phyloP scores from a whole-genome alignment of 2,329 filamentous ascomycete genomes.

The Cytospora leucostoma region DNA sequence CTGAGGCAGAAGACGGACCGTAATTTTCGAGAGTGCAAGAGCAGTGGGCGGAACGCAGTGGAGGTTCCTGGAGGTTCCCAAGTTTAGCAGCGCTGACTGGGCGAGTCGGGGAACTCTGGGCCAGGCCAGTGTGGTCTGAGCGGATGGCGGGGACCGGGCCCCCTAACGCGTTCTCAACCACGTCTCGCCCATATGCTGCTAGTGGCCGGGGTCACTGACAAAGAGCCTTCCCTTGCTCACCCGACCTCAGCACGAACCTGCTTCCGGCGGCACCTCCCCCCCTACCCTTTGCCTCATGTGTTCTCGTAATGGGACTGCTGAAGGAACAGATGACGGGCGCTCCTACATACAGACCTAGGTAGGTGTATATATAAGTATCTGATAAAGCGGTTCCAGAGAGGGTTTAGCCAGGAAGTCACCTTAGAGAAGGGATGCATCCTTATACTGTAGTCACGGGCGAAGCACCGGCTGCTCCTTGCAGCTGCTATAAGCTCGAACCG shows the following conservation, averaged over 20 bases:
- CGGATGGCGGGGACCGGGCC: background rate
- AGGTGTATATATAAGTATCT: background rate
- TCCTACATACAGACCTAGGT: background rate
- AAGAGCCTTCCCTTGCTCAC: background rate
- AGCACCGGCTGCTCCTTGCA: background rate
- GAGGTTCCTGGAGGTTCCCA: conserved; percentile 17
- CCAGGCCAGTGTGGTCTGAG: conserved; percentile 20
- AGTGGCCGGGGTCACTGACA: background rate
- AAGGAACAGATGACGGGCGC: background rate
- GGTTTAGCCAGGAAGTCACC: background rate
- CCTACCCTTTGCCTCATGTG: background rate
- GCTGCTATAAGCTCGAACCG: background rate
- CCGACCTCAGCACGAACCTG: background rate
- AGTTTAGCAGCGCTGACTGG: conserved; percentile 11
- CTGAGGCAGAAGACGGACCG: conserved; percentile 23
- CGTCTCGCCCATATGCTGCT: background rate
- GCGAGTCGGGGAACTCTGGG: conserved; percentile 8
- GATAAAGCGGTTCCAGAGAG: background rate
- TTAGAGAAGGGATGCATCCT: background rate
- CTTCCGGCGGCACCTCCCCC: background rate
- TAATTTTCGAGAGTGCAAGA: conserved; percentile 26
- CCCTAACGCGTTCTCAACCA: conserved; percentile 5
- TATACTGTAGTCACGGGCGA: background rate
- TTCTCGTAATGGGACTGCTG: background rate
- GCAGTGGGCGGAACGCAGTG: conserved; percentile 22